Base-by-base conservation (phyloP, 73 alveolate genomes). In the Loxodes magnus region DNA sequence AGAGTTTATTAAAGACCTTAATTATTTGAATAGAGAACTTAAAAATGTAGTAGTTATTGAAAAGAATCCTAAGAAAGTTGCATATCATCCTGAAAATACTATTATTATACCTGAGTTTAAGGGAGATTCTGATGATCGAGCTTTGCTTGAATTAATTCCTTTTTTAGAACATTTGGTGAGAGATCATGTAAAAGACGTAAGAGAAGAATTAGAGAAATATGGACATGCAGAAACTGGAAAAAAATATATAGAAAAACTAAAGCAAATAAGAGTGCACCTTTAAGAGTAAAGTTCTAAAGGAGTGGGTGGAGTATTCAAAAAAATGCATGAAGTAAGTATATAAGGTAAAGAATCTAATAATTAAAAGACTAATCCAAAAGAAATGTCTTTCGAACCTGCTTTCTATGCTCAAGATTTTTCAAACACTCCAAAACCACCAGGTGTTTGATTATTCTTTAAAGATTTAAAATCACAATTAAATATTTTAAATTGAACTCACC, bases 211-310 rank as follows among this genome's bases (percentile, higher is more conserved):
- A 16, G 53, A 68, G 10, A 75, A 69, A 34, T 81, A 41, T 52
- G 96, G 96, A 4, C 66, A 70, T 37, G 71, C 55, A 35, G 83
- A 76, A 58, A 68, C 96, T n/a, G 68, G 79, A 34, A 56, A 51
- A 43, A 84, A 81, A 53, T 84, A 66, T 68, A 3, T 42, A 21
- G 88, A 79, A 34, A 49, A 63, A 22, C 44, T 66, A 15, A 53
- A 41, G 42, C 78, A 71, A 20, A 67, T 75, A 56, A 73, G 74
- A 67, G 65, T 35, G n/a, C 25, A 43, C 34, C 48, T 73, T 26
- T 3, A 48, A 50, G 4, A 46, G 50, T 64, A 73, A 56, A 60
- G 77, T 43, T 44, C 31, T 16, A 55, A 42, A 38, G 79, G 79
- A 25, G 12, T 65, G n/a, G 64, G 64, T 7, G 58, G 79, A 22